Conservation (phyloP, 202 grass and related monocot species). For the Setaria viridis region DNA sequence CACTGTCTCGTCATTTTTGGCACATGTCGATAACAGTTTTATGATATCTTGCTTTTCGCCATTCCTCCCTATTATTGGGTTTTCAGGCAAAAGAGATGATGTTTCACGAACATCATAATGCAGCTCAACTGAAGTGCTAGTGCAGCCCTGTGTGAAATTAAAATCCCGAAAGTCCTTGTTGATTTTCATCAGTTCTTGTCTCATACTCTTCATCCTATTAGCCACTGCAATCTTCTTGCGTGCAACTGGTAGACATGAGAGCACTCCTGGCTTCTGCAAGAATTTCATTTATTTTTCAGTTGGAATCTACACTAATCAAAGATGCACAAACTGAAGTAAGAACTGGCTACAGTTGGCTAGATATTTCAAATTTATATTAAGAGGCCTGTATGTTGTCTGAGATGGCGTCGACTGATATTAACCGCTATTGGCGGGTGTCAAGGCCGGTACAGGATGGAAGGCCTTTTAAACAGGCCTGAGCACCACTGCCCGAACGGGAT, state of each 20-base stretch:
- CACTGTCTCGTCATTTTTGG: background rate
- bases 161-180: background rate
- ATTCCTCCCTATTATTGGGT: background rate
- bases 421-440: too few species aligned
- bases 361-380: too few species aligned
- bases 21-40: background rate
- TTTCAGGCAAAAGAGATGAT: too few species aligned
- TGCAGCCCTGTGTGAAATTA: background rate
- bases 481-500: too few species aligned
- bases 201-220: constrained; percentile 26
- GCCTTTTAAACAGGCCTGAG: too few species aligned
- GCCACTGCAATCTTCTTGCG: background rate
- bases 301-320: too few species aligned
- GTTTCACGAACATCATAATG: background rate
- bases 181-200: background rate
- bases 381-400: too few species aligned
- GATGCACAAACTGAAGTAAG: too few species aligned
- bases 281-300: background rate
- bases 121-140: rapidly evolving
- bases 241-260: background rate
- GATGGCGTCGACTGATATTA: too few species aligned
- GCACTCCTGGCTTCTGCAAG: background rate
- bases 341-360: too few species aligned
- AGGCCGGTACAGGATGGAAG: too few species aligned
- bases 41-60: background rate